Evolutionary conservation across 2,329 filamentous ascomycete genomes (phyloP).

Genomic region (Pestalotiopsis sp.): DNA sequence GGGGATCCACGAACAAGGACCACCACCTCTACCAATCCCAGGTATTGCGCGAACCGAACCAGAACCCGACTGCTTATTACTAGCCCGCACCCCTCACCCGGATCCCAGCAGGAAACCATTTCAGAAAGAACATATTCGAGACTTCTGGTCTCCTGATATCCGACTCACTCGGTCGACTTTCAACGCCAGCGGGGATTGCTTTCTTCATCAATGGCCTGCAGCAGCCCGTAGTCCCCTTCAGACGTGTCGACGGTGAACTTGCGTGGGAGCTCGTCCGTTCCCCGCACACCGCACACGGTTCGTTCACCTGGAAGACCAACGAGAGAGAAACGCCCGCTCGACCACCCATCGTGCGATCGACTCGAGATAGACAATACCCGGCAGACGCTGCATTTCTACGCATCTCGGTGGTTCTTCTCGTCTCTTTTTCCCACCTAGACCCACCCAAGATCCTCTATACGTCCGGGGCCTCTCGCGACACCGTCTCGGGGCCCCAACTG

Average conservation of each 20-base stretch:
- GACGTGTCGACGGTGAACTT: slow-evolving; percentile 55
- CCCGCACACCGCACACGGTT: slow-evolving; percentile 55
- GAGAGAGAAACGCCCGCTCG: not conserved
- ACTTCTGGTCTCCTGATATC: not conserved
- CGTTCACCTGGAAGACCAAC: slow-evolving; percentile 13
- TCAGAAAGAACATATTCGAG: not conserved
- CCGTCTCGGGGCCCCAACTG: slow-evolving; percentile 16
- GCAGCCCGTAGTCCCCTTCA: slow-evolving; percentile 51
- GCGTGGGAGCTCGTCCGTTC: slow-evolving; percentile 53
- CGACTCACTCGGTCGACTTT: not conserved
- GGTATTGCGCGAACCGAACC: not conserved
- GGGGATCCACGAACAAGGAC: not conserved
- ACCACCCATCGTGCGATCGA: not conserved
- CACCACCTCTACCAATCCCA: not conserved
- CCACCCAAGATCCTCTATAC: not conserved
- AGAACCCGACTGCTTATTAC: not conserved
- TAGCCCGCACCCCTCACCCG: slow-evolving; percentile 4
- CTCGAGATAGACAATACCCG: not conserved
- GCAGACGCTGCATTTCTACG: not conserved
- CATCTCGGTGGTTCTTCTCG: not conserved
- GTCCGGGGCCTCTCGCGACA: slow-evolving; percentile 10
- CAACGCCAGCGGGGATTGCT: slow-evolving; percentile 10
- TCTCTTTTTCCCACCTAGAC: not conserved
- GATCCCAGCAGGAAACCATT: not conserved
- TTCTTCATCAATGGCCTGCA: slow-evolving; percentile 55